Evolutionary conservation across 495 filamentous ascomycete genomes (phyloP).

Genomic region (Hypoxylon fuscum): DNA sequence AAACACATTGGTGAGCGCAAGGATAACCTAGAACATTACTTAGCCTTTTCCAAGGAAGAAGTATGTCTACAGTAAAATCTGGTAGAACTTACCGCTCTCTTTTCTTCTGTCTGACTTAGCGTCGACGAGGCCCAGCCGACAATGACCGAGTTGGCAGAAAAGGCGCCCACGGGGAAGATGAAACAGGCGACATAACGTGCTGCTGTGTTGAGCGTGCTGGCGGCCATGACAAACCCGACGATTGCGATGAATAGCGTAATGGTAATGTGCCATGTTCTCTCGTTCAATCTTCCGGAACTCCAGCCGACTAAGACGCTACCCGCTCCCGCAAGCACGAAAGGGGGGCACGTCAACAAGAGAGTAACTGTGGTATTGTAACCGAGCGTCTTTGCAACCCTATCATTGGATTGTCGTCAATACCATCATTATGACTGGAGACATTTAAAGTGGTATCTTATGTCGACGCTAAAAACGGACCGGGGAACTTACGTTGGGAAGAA

Average conservation of each 20-base stretch:
- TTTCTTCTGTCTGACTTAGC: slow-evolving; percentile 53
- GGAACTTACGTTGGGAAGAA: slow-evolving; percentile 53
- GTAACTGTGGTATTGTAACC: slow-evolving; percentile 54
- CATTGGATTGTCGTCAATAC: not conserved
- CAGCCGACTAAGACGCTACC: slow-evolving; percentile 47
- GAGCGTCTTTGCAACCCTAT: slow-evolving; percentile 54
- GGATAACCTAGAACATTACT: slow-evolving; percentile 32
- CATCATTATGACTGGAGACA: not conserved
- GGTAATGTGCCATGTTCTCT: slow-evolving; percentile 61
- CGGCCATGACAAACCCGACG: slow-evolving; percentile 53
- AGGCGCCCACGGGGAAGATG: slow-evolving; percentile 55
- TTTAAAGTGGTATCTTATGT: not conserved
- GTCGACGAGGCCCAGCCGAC: slow-evolving; percentile 56
- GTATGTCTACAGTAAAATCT: not conserved
- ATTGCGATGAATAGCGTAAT: slow-evolving; percentile 46
- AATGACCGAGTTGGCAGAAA: slow-evolving; percentile 55
- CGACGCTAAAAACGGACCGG: too few species aligned
- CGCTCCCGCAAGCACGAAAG: slow-evolving; percentile 52
- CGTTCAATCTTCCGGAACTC: slow-evolving; percentile 53
- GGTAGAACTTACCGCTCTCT: slow-evolving; percentile 46
- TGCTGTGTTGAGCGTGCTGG: slow-evolving; percentile 48
- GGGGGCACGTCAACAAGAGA: slow-evolving; percentile 54
- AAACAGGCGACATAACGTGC: slow-evolving; percentile 54
- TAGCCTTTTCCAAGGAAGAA: not conserved
- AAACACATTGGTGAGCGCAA: slow-evolving; percentile 57